phyloP scores from a whole-genome alignment of 2,329 filamentous ascomycete genomes.

The Setomelanomma holmii region DNA sequence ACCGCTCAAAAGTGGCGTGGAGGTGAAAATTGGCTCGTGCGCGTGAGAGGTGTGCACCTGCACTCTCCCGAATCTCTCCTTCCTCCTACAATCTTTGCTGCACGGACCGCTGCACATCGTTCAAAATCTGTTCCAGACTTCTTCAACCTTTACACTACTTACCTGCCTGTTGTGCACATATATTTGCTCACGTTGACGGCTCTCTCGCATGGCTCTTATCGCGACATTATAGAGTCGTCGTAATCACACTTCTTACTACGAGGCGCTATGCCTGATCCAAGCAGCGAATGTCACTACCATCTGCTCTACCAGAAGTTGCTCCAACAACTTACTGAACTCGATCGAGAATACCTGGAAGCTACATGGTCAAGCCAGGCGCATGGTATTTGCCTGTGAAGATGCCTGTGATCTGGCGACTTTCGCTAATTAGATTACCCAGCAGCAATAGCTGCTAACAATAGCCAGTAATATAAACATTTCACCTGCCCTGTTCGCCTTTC shows the following conservation, averaged over 20 bases:
- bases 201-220: not conserved
- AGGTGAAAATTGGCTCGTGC: no score
- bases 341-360: not conserved
- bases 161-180: no score
- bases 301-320: not conserved
- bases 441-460: constrained; percentile 7
- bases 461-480: not conserved
- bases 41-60: no score
- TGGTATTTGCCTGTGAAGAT: constrained; percentile 1
- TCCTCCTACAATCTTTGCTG: no score
- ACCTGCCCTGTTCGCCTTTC: not conserved
- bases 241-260: not conserved
- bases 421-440: constrained; percentile 4
- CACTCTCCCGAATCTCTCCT: no score
- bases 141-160: not conserved
- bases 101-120: no score
- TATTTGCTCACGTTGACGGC: not conserved
- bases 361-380: not conserved
- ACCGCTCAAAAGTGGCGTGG: no score
- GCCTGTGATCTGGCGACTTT: not conserved
- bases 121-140: no score
- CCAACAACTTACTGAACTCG: not conserved
- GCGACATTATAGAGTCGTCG: not conserved
- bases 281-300: not conserved
- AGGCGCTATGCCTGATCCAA: not conserved